Base-by-base conservation (phyloP, 164 flowering plant genomes). In the Macadamia tetraphylla region DNA sequence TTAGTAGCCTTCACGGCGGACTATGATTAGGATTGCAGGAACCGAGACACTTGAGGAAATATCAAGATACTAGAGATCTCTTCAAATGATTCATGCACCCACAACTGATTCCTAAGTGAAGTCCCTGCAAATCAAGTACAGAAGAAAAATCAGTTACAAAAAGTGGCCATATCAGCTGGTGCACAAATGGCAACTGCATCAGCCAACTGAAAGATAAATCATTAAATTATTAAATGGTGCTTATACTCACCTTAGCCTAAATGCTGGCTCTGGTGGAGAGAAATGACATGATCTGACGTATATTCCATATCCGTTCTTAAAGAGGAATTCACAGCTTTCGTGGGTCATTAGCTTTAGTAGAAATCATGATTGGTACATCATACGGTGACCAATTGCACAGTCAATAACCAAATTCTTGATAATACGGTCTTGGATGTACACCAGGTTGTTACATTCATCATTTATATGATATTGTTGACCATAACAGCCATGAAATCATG, bases 401-500 rank as follows among this genome's bases (percentile, higher is more conserved):
- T 46, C 9, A 43, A 8, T 8, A 53, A 1, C 57, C 57, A 53
- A 53, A 53, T 1, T 53, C 6, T 17, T 53, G 17, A 6, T 14
- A 53, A 17, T 1, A 53, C 17, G 14, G 55, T 11, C 15, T 12
- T 17, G 18, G 6, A 53, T 12, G 17, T 1, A 17, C 15, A 53
- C 57, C 57, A 53, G 15, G 57, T 14, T 12, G 6, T 14, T 53
- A 17, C 57, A 14, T 17, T 53, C 15, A 14, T 53, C 57, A 6
- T 0, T 53, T 3, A 17, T 35, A 53, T 53, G 57, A 53, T 53
- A 12, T 12, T 14, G 57, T 14, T 67, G 56, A 51, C 29, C 56
- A 58, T 67, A 52, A 57, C 30, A 40, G 12, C 40, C 55, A 70
- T 46, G 55, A 62, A 52, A 60, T 60, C 64, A 42, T 18, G 2